These are phyloP conservation scores for Elsinoe australis DNA, from an alignment of 2,329 filamentous ascomycete species.

Conservation along the genomic window DNA sequence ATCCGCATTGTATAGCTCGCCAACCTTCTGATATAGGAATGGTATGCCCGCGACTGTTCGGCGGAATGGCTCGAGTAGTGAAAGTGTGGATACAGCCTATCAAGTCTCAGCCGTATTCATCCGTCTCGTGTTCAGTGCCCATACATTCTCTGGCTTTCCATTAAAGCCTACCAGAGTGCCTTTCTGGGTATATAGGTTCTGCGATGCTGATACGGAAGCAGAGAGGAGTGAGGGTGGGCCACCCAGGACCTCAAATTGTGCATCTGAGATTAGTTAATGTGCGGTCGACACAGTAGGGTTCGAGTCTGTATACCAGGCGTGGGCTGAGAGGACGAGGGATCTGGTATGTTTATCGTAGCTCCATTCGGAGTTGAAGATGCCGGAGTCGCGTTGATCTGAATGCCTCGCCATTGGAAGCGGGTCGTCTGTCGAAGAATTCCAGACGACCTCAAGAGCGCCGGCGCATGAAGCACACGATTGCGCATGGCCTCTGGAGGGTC, in stretches of 20 bases:
- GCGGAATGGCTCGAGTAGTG: slow-evolving; percentile 73
- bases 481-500: too few species aligned
- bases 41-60: slow-evolving; percentile 77
- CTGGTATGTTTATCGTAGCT: slow-evolving; percentile 18
- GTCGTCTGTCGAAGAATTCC: background rate
- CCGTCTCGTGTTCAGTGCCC: slow-evolving; percentile 14
- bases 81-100: slow-evolving; percentile 81
- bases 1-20: background rate
- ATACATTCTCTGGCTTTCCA: slow-evolving; percentile 82
- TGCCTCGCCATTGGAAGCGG: slow-evolving; percentile 28
- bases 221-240: slow-evolving; percentile 89
- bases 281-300: background rate
- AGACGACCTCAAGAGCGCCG: background rate
- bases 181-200: slow-evolving; percentile 83
- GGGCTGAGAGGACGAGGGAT: slow-evolving; percentile 18
- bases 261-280: slow-evolving; percentile 53
- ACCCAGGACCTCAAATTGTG: slow-evolving; percentile 87
- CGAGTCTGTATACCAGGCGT: slow-evolving; percentile 12
- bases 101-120: slow-evolving; percentile 7
- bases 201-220: slow-evolving; percentile 84
- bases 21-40: slow-evolving; percentile 76
- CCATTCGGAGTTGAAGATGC: slow-evolving; percentile 33
- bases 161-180: slow-evolving; percentile 86
- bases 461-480: background rate
- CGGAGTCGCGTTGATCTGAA: slow-evolving; percentile 42